Evolutionary conservation across 176 grass and related monocot genomes (phyloP).

Genomic region (Metroxylon sagu): DNA sequence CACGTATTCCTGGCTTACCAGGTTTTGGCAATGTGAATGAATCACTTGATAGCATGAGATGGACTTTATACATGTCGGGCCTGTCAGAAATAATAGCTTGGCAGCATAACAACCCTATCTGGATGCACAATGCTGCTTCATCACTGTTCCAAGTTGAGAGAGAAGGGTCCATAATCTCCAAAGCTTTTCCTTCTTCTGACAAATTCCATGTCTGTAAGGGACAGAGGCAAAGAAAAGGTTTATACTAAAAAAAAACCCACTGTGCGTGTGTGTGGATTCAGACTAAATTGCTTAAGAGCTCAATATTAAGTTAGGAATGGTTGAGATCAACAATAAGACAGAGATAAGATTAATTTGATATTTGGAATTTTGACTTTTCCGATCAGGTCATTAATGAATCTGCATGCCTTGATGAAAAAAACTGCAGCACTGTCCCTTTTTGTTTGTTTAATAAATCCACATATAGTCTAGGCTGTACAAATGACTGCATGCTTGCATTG

Average conservation of each 20-base stretch:
- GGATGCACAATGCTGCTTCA: constrained; percentile 52
- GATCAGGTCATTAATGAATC: no score
- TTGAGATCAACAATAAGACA: no score
- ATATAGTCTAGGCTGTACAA: no score
- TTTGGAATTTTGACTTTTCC: no score
- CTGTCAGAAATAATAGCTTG: constrained; percentile 66
- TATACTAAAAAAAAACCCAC: not conserved
- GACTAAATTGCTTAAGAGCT: no score
- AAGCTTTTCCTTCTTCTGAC: constrained; percentile 40
- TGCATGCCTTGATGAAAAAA: no score
- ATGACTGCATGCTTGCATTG: no score
- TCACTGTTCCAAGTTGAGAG: constrained; percentile 34
- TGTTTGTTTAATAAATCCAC: no score
- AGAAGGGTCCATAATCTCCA: constrained; percentile 56
- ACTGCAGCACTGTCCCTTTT: no score
- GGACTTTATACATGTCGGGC: constrained; percentile 71
- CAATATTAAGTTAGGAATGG: no score
- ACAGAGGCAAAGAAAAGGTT: not conserved
- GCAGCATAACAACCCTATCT: constrained; percentile 86
- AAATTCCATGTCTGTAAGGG: constrained; percentile 65
- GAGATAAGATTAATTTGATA: no score
- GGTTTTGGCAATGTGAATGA: constrained; percentile 78
- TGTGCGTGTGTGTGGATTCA: no score
- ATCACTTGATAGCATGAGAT: constrained; percentile 73
- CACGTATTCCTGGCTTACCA: constrained; percentile 62